A percentile compares a stretch with the other conserved stretches of the same genome.
These are phyloP conservation scores for Cochlearia excelsa DNA, from an alignment of 345 rosid genomes.

Conservation along the genomic window DNA sequence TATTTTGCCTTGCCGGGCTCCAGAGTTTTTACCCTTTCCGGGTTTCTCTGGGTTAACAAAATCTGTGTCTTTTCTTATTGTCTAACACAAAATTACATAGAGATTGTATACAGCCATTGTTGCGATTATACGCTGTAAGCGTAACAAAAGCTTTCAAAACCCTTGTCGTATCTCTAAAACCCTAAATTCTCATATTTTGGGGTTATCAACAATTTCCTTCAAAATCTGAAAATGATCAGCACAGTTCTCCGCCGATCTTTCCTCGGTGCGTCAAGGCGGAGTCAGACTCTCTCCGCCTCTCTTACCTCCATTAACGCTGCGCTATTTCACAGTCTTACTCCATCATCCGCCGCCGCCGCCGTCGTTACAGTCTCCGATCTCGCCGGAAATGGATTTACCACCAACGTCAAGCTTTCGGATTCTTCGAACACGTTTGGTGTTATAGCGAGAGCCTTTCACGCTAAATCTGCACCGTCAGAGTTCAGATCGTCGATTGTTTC, in stretches of 20 bases:
- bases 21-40: too few relatives aligned
- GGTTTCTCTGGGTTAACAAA: too few relatives aligned
- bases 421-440: constrained; percentile 5
- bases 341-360: background rate
- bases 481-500: constrained; percentile 44
- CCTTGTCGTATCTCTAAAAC: constrained; percentile 39
- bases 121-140: too few relatives aligned
- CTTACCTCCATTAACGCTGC: constrained; percentile 30
- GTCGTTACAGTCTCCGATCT: constrained; percentile 10
- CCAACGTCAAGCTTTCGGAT: background rate
- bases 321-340: constrained; percentile 25
- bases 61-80: too few relatives aligned
- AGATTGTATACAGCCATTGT: too few relatives aligned
- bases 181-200: constrained; percentile 31
- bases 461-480: constrained; percentile 45
- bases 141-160: constrained; percentile 21
- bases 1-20: too few relatives aligned
- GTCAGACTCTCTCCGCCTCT: constrained; percentile 36
- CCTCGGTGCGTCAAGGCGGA: constrained; percentile 33
- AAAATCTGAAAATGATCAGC: constrained; percentile 40
- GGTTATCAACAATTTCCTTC: constrained; percentile 12
- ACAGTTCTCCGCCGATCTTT: constrained; percentile 43
- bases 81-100: too few relatives aligned
- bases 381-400: background rate
- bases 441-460: constrained; percentile 48